Base-by-base conservation (phyloP, 2,329 filamentous ascomycete species). In the Phialophora tarda region DNA sequence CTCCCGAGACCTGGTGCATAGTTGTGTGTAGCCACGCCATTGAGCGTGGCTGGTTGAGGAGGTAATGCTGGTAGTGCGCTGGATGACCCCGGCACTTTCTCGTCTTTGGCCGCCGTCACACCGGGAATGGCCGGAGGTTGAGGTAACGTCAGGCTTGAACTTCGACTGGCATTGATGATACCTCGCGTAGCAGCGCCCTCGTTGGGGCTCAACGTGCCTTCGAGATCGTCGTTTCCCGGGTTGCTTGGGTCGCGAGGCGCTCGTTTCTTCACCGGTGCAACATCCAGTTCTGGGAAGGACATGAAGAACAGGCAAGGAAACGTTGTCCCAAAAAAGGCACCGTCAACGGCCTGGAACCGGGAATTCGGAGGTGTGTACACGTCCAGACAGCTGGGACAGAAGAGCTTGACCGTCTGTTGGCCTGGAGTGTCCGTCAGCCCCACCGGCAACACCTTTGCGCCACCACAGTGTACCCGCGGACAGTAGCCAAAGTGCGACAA, bases 291-390 rank as follows among this genome's bases (percentile, higher is more conserved):
- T 41, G 95, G 94, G 79, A 98, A 99, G 47, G 94, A 99, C 83
- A 99, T 94, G 77, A 99, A 92, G 82, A 99, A 99, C 66, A 99
- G 88, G 54, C 93, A 93, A 68, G 93, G 93, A 78, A 99, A 99
- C 0, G 95, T 99, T 62, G 95, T 94, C 56, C 95, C 95, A 76
- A 99, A 99, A 82, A 98, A 99, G 55, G 95, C 95, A 61, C 95
- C 95, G 73, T 99, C 95, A 38, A 99, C 95, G 2, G 92, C 94
- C 79, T 98, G 95, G 77, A 98, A 99, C 23, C 95, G 88, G 75
- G 92, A 97, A 82, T 98, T 99, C 48, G 95, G 95, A 3, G 95
- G 95, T 0, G 95, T 95, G 79, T 98, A 99, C 74, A 98, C 92
- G 77, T 99, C 95, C 71, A 97, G 87, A 79, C 95, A 99, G 69